Evolutionary conservation across 2,329 filamentous ascomycete species (phyloP), one percentile per base, ranked within the genome.

Genomic region (Paecilomyces dactylethromorphus): DNA sequence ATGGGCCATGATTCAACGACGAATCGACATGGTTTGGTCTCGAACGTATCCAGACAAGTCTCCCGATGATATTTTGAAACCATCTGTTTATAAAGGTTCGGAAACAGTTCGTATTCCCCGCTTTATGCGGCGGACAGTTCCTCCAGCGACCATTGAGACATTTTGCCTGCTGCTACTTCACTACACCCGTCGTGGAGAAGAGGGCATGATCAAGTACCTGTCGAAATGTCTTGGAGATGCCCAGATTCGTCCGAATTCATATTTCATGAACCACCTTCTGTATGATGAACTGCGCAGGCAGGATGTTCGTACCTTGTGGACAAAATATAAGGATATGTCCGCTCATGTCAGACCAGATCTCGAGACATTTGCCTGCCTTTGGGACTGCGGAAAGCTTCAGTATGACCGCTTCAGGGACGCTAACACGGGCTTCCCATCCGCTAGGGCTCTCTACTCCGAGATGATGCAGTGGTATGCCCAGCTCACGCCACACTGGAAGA

Each of bases 261-360:
- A 87, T 71, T 88, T 92, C 75, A 85, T 92, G 80, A 94, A 93
- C 72, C 88, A 92, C 68, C 77, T 92, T 22, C 82, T 94, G 26
- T 84, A 86, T 60, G 84, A 86, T 6, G 82, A 87, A 62, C 80
- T 88, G 53, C 82, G 86, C 60, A 82, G 82, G 59, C 83, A 84
- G 55, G 78, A 84, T 56, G 78, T 81, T 52, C 71, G 75, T 24
- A 76, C 82, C 55, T 84, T 88, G 0, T 79, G 82, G 65, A 68
- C 74, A 2, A 79, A 86, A 31, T 90, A 86, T 70, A 70, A 75
- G 10, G 71, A 75, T 18, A 80, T 90, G 68, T 81, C 82, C 31
- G 64, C 71, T 10, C 73, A 80, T 26, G 76, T 88, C 49, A 73
- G 77, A 55, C 87, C 88, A 0, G 87, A 91, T 63, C 78, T 86